These are phyloP conservation scores for Tylopilus sp. DNA, from an alignment of 1,284 basidiomycete genomes.

Conservation along the genomic window DNA sequence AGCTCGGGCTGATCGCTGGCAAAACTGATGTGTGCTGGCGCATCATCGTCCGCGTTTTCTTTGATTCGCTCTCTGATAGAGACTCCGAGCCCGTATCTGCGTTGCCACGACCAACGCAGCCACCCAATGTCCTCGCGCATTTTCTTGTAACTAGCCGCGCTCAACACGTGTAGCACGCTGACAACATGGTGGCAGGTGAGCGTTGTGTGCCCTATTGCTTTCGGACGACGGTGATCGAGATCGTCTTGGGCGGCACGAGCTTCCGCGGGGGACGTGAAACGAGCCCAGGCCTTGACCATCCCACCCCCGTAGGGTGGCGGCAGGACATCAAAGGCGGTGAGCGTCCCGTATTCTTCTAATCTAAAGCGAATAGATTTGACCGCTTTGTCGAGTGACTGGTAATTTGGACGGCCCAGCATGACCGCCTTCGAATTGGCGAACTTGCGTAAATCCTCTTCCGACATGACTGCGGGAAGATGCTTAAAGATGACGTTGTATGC, in stretches of 20 bases:
- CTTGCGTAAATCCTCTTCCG: constrained; percentile 39
- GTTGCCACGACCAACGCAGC: constrained; percentile 32
- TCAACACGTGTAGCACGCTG: constrained; percentile 44
- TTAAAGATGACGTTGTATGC: constrained; percentile 53
- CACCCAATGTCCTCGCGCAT: constrained; percentile 38
- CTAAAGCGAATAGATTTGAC: constrained; percentile 39
- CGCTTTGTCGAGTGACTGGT: constrained; percentile 40
- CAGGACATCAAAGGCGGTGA: constrained; percentile 43
- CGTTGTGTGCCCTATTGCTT: constrained; percentile 38
- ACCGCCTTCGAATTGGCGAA: constrained; percentile 48
- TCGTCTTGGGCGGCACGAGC: constrained; percentile 47
- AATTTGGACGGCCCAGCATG: constrained; percentile 51
- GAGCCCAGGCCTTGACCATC: constrained; percentile 48
- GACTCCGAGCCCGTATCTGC: constrained; percentile 26
- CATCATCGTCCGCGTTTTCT: constrained; percentile 20
- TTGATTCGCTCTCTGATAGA: constrained; percentile 25
- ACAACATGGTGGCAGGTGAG: constrained; percentile 50
- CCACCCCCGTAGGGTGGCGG: constrained; percentile 52
- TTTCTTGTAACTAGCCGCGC: constrained; percentile 35
- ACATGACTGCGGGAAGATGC: constrained; percentile 46
- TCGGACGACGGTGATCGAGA: constrained; percentile 44
- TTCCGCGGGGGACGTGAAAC: constrained; percentile 45
- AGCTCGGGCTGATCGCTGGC: constrained; percentile 43
- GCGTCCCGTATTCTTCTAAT: constrained; percentile 39
- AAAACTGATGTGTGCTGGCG: constrained; percentile 40